Percentiles rank a stretch among this genome's conserved stretches.
Evolutionary conservation across 805 yeast species (phyloP).

Genomic region (Diddensiella caesifluorescens): DNA sequence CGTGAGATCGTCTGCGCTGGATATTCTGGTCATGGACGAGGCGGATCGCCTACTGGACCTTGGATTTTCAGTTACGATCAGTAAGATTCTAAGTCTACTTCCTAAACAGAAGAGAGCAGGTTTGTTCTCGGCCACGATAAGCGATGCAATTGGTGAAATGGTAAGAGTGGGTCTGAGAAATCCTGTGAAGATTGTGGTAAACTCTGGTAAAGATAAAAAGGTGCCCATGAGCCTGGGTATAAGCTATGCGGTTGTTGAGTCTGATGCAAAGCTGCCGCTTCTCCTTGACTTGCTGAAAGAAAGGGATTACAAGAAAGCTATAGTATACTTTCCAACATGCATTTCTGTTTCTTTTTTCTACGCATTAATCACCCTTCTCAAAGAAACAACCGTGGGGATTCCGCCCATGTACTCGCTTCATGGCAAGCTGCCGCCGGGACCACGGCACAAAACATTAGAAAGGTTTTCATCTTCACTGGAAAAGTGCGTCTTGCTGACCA

Average conservation of each 20-base stretch:
- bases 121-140: conserved; percentile 86
- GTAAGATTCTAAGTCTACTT: conserved; percentile 56
- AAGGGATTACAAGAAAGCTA: conserved; percentile 65
- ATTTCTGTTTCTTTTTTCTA: conserved; percentile 74
- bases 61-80: conserved; percentile 65
- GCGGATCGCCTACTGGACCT: conserved; percentile 84
- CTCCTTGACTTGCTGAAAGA: conserved; percentile 49
- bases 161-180: conserved; percentile 88
- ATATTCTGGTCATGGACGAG: conserved; percentile 79
- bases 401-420: conserved; percentile 67
- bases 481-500: conserved; percentile 70
- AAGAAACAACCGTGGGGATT: conserved; percentile 25
- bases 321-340: conserved; percentile 92
- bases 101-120: conserved; percentile 95
- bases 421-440: conserved; percentile 80
- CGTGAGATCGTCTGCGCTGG: conserved; percentile 60
- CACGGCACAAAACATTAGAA: conserved; percentile 68
- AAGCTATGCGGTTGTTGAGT: conserved; percentile 52
- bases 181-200: conserved; percentile 83
- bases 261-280: conserved; percentile 56
- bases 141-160: conserved; percentile 71
- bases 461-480: conserved; percentile 45
- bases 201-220: conserved; percentile 32
- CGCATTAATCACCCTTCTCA: conserved; percentile 43
- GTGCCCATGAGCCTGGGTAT: conserved; percentile 64